Base-by-base conservation (phyloP, 192 early-diverging fungal species). In the Backusella psychrophila region DNA sequence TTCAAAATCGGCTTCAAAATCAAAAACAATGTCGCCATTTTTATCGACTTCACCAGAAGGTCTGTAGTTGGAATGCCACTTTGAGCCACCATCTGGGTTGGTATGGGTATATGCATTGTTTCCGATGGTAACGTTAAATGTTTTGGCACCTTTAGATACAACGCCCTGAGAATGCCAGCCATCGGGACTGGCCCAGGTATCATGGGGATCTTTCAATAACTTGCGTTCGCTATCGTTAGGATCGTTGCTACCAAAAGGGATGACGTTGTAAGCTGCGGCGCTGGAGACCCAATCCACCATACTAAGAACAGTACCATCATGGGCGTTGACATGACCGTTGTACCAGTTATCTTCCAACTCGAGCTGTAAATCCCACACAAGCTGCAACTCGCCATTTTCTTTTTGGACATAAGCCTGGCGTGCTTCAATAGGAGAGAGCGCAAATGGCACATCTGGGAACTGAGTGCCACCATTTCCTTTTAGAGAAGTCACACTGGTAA, bases 21-120 rank as follows among this genome's bases (percentile, higher is more conserved):
- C 93, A 88, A 98, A 98, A 34, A 79, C 77, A 0, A 91, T 76
- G 34, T 82, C 71, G 14, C 80, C 82, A 35, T 81, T 65, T 65
- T 83, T 77, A 72, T 71, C 77, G 34, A 79, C 66, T 23, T 66
- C 76, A 7, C 91, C 94, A 44, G 85, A 84, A 1, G 96, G 96
- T 9, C 95, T 91, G 72, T 91, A 84, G 80, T 95, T 95, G 83
- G 84, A 82, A 63, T 89, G 72, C 95, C 94, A 97, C 15, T 87
- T 80, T 38, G 86, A 82, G 29, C 89, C 88, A 29, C 95, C 94
- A 65, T 87, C 84, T 2, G 90, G 88, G 77, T 96, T 96, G 73
- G 90, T 91, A 66, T 97, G 95, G 21, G 96, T 93, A 82, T 89
- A 96, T 44, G 94, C 97, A 81, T 98, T 98, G 87, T 97, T 98